Evolutionary conservation across 2,329 filamentous ascomycete species (phyloP).

Genomic region (Pyrenochaeta sp.): DNA sequence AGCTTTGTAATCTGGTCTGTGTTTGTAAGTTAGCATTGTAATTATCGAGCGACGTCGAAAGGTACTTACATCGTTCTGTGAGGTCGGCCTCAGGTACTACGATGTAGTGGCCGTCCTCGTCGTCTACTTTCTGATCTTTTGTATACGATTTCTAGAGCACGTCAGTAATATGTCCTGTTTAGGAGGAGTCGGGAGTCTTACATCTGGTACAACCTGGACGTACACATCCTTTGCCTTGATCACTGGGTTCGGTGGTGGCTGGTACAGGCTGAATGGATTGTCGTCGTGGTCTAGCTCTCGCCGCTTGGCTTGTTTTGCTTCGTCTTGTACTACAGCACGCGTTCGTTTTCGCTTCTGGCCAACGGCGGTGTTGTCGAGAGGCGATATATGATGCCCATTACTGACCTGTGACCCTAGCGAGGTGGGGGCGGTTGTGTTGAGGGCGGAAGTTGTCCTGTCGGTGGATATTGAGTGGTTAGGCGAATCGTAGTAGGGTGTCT

Average conservation of each 20-base stretch:
- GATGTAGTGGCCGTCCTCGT: conserved; percentile 97
- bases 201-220: conserved; percentile 67
- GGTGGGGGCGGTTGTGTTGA: conserved; percentile 88
- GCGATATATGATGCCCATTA: conserved; percentile 68
- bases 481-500: conserved; percentile 73
- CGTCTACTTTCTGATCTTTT: conserved; percentile 79
- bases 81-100: conserved; percentile 86
- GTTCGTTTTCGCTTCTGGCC: conserved; percentile 92
- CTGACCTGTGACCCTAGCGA: conserved; percentile 76
- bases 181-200: conserved; percentile 50
- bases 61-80: conserved; percentile 83
- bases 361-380: conserved; percentile 67
- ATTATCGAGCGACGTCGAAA: background rate
- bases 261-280: conserved; percentile 79
- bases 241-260: conserved; percentile 85
- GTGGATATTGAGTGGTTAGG: conserved; percentile 79
- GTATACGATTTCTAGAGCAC: conserved; percentile 54
- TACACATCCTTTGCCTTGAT: conserved; percentile 80
- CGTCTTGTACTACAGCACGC: conserved; percentile 80
- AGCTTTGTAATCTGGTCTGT: conserved; percentile 87
- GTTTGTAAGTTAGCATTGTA: conserved; percentile 21
- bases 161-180: conserved; percentile 27
- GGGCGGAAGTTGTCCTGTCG: conserved; percentile 80
- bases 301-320: conserved; percentile 71
- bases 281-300: conserved; percentile 73